phyloP scores from a whole-genome alignment of 2,329 filamentous ascomycete species.

The Aspergillus nomiae region DNA sequence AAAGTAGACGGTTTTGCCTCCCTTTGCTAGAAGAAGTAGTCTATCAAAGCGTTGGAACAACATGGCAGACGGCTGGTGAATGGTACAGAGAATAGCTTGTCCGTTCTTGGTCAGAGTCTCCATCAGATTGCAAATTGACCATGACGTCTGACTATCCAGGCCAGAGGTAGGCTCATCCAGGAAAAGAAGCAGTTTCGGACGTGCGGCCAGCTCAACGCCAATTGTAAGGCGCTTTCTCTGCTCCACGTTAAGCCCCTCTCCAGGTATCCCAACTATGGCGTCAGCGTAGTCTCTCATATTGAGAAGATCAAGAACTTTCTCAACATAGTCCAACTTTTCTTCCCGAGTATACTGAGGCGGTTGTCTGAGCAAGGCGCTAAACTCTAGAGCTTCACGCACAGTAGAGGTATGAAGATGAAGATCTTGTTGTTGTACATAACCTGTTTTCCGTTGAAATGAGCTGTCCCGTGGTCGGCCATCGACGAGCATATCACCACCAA shows the following conservation, averaged over 20 bases:
- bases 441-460: slow-evolving; percentile 61
- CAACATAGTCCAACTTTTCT: slow-evolving; percentile 84
- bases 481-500: slow-evolving; percentile 66
- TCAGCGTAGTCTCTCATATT: slow-evolving; percentile 90
- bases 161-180: slow-evolving; percentile 90
- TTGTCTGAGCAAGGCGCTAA: slow-evolving; percentile 83
- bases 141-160: slow-evolving; percentile 85
- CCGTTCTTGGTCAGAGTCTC: slow-evolving; percentile 84
- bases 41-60: slow-evolving; percentile 79
- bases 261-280: slow-evolving; percentile 81
- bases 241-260: slow-evolving; percentile 67
- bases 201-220: slow-evolving; percentile 89
- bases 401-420: slow-evolving; percentile 80
- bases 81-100: slow-evolving; percentile 87
- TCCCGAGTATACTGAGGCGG: slow-evolving; percentile 66
- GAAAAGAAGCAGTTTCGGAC: slow-evolving; percentile 83
- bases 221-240: slow-evolving; percentile 76
- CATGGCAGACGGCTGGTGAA: slow-evolving; percentile 89
- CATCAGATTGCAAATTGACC: slow-evolving; percentile 80
- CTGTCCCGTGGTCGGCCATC: slow-evolving; percentile 58
- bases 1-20: slow-evolving; percentile 67
- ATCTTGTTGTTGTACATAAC: slow-evolving; percentile 70
- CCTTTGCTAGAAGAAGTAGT: slow-evolving; percentile 61
- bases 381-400: slow-evolving; percentile 80
- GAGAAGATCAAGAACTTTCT: slow-evolving; percentile 70